Evolutionary conservation across 2,329 filamentous ascomycete species (phyloP), one percentile per base, ranked within the genome.

Genomic region (Hypoxylon sp.): DNA sequence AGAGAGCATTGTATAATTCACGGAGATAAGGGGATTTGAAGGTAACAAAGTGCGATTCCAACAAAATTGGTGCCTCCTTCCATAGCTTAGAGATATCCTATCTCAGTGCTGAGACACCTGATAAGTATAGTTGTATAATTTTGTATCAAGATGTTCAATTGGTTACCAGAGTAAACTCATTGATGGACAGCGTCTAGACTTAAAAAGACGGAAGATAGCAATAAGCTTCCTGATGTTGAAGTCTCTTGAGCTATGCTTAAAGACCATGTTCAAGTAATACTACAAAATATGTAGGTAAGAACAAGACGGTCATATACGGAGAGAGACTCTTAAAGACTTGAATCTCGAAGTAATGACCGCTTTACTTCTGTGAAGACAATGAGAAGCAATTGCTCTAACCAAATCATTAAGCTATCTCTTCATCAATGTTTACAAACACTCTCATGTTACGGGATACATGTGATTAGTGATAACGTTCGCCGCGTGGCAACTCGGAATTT

Each of bases 401-500:
- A 13, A 11, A 25, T n/a, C 1, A 30, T 32, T n/a, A 30, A 50
- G 25, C 30, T 50, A 50, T 11, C 48, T 21, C 32, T 38, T 5
- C 9, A 52, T n/a, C 7, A 5, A 49, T n/a, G 14, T 30, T n/a
- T 6, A 7, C n/a, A n/a, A 17, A n/a, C 9, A 25, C 19, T 43
- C 17, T 21, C 17, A 11, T 1, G 28, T 30, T 21, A 17, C n/a
- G 38, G 7, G 38, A n/a, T 9, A 45, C 5, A n/a, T n/a, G 13
- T 6, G 34, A 30, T n/a, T n/a, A 46, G 17, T 14, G 14, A 14
- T 21, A 30, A 30, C 30, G 13, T 36, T 58, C 32, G 43, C 55
- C 55, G 38, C 55, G 17, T 48, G 17, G 9, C 43, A 48, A 58
- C 14, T 58, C 21, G 17, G 34, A 36, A 25, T 43, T 43, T 43